phyloP scores from a whole-genome alignment of 1,139 yeast species.

The Sugiyamaella pinicola region DNA sequence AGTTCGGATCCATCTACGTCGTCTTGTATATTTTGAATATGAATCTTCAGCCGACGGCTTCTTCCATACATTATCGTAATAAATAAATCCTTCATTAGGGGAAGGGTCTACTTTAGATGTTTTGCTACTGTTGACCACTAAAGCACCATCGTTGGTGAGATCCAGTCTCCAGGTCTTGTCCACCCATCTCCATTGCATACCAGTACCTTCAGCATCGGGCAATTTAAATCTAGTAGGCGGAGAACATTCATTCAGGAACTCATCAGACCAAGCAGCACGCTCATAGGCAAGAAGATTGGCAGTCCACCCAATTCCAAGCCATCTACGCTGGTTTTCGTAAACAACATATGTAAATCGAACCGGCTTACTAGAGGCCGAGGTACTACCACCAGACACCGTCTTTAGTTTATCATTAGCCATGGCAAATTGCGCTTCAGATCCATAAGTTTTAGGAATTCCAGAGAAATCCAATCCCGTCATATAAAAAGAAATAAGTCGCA shows the following conservation, averaged over 20 bases:
- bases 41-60: conserved; percentile 86
- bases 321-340: conserved; percentile 94
- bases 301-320: conserved; percentile 99
- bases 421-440: conserved; percentile 32
- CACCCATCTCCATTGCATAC: conserved; percentile 92
- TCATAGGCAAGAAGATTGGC: conserved; percentile 87
- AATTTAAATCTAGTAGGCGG: conserved; percentile 75
- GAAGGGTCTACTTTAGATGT: conserved; percentile 72
- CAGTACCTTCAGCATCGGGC: conserved; percentile 71
- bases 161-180: conserved; percentile 91
- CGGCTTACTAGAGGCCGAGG: conserved; percentile 50
- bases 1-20: conserved; percentile 93
- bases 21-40: conserved; percentile 85
- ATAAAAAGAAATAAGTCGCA: conserved; percentile 72
- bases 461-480: conserved; percentile 86
- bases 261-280: conserved; percentile 96
- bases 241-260: conserved; percentile 81
- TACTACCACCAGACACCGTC: conserved; percentile 34
- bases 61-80: conserved; percentile 92
- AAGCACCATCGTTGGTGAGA: conserved; percentile 82
- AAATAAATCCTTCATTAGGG: conserved; percentile 82
- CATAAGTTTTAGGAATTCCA: conserved; percentile 43
- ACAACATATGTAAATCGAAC: conserved; percentile 87
- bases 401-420: conserved; percentile 31
- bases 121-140: conserved; percentile 66